Conservation (phyloP, 176 grass and related monocot species). For the Tillandsia leiboldiana region DNA sequence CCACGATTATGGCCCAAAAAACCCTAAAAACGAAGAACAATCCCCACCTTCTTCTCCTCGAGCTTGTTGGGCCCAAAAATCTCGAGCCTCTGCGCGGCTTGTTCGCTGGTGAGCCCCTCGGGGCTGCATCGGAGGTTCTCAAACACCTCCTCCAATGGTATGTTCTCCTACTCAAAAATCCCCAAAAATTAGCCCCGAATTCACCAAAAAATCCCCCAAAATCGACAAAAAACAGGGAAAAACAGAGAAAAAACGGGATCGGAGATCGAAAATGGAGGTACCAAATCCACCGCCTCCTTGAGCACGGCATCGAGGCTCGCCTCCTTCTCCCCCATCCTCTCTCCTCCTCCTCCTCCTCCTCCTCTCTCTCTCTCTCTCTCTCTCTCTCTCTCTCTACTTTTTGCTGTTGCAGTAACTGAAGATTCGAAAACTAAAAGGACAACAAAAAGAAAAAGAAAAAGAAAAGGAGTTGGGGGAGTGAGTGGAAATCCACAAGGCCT, state of each 20-base stretch:
- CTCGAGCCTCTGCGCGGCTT: conserved; percentile 55
- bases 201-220: conserved; percentile 8
- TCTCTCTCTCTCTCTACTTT: neutral
- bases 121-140: conserved; percentile 63
- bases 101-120: conserved; percentile 50
- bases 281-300: conserved; percentile 83
- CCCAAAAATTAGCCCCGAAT: neutral
- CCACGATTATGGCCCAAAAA: neutral
- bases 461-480: no score
- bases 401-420: neutral
- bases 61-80: conserved; percentile 83
- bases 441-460: no score
- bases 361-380: neutral
- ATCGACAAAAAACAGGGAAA: neutral
- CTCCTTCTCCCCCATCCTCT: conserved; percentile 49
- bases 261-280: conserved; percentile 17
- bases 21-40: neutral
- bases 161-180: conserved; percentile 53
- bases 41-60: conserved; percentile 68
- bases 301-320: conserved; percentile 58
- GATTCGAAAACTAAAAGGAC: neutral
- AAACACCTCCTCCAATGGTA: conserved; percentile 81
- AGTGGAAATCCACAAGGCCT: no score
- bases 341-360: neutral
- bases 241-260: neutral